Evolutionary conservation across 2,329 filamentous ascomycete genomes (phyloP).

Genomic region (Lachnellula willkommii): DNA sequence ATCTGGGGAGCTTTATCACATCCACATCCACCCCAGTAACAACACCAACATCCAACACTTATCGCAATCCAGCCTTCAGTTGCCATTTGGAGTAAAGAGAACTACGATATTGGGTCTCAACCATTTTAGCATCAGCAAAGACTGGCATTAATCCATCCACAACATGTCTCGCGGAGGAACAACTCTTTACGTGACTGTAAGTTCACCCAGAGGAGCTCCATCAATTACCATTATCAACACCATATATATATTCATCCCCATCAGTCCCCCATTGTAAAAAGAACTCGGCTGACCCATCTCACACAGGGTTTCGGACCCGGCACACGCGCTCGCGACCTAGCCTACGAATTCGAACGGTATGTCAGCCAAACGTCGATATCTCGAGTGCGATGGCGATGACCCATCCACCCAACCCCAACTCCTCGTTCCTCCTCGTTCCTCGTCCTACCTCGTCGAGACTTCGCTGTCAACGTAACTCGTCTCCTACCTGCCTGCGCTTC

Average conservation of each 20-base stretch:
- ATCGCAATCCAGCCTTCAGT: background rate
- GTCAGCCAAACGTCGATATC: constrained; percentile 56
- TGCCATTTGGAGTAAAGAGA: background rate
- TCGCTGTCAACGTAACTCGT: constrained; percentile 41
- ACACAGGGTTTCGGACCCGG: constrained; percentile 84
- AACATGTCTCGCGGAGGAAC: constrained; percentile 87
- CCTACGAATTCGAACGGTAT: constrained; percentile 99
- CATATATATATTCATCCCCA: constrained; percentile 14
- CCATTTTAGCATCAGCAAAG: background rate
- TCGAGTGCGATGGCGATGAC: constrained; percentile 36
- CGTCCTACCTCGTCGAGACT: constrained; percentile 38
- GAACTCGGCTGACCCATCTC: constrained; percentile 9
- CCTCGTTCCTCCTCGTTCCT: constrained; percentile 28
- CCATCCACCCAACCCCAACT: constrained; percentile 28
- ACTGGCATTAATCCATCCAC: background rate
- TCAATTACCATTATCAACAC: constrained; percentile 1
- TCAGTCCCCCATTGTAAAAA: background rate
- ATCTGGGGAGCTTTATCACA: background rate
- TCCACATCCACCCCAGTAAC: background rate
- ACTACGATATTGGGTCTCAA: background rate
- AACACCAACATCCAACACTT: background rate
- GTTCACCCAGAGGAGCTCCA: constrained; percentile 8
- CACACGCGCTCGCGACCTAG: constrained; percentile 96
- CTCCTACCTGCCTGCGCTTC: constrained; percentile 36
- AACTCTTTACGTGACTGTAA: constrained; percentile 84